Percentiles rank a stretch among this genome's conserved stretches.
Evolutionary conservation across 345 rosid species (phyloP).

Genomic region (Syzygium aromaticum): DNA sequence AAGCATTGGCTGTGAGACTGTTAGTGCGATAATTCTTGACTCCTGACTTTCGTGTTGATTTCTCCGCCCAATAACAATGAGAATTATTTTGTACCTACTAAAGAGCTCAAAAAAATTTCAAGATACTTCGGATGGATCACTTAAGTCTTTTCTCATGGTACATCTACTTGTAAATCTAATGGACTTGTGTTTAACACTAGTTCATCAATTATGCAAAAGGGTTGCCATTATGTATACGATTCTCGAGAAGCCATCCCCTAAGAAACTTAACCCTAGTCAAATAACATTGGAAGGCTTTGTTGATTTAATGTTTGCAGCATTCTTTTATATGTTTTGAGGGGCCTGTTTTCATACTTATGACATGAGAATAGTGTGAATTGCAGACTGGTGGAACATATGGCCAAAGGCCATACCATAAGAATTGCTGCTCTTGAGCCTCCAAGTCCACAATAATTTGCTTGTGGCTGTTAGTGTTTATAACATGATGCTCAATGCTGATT

Average conservation of each 20-base stretch:
- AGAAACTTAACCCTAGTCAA: background rate
- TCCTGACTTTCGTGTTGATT: background rate
- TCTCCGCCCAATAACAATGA: background rate
- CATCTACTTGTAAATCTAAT: background rate
- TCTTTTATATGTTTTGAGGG: background rate
- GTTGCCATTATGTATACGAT: background rate
- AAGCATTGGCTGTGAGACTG: background rate
- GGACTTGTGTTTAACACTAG: background rate
- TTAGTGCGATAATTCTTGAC: background rate
- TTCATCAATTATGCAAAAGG: background rate
- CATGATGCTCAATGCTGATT: background rate
- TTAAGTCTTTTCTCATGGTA: background rate
- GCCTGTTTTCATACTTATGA: background rate
- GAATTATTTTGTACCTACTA: background rate
- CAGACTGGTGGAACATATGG: background rate
- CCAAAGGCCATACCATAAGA: background rate
- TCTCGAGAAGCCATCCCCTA: background rate
- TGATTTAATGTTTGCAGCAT: background rate
- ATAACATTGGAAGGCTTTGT: background rate
- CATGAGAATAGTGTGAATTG: background rate
- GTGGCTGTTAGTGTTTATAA: background rate
- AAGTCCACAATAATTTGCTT: background rate
- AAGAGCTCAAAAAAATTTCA: background rate
- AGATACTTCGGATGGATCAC: background rate
- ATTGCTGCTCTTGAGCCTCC: background rate